Base-by-base conservation (phyloP, 2,329 filamentous ascomycete genomes). In the Calonectria fujianensis region DNA sequence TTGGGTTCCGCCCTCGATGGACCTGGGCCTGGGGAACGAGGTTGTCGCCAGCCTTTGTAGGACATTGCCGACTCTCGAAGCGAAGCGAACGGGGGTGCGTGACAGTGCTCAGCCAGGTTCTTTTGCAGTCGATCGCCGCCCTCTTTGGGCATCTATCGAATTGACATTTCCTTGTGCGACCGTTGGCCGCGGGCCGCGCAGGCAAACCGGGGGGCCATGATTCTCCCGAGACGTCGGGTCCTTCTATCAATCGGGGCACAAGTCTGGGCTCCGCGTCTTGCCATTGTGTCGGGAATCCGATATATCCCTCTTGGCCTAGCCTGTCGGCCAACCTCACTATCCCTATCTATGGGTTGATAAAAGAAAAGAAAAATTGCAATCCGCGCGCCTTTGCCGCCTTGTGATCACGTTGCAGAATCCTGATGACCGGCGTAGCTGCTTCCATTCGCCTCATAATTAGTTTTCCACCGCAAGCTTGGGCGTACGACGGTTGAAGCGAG, bases 1-100 rank as follows among this genome's bases (percentile, higher is more conserved):
- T 69, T 61, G 52, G 72, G 74, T 71, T 71, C 61, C 41, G 68
- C 52, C n/a, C 41, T 29, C 61, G 32, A 68, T 51, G 63, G 45
- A 48, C 48, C 64, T 24, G 27, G 63, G 29, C 32, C 50, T 63
- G 39, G 63, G 63, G 59, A 57, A 54, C 11, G 50, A 52, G n/a
- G n/a, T 61, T 20, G 31, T 66, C 57, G 35, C n/a, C 57, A 59
- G 27, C 50, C 24, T 27, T 31, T 16, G 35, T 14, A 27, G 41
- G 61, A 59, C 24, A 48, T 48, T 24, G 14, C 24, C 37, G 2
- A 20, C 48, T 54, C 48, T 54, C 16, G 14, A 48, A 41, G 45
- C 48, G 70, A 68, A 41, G 70, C 18, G 64, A 57, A 37, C 61
- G 50, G 50, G 69, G 20, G 59, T 24, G n/a, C 57, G 68, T 54